Evolutionary conservation across 1,284 basidiomycete species (phyloP).

Genomic region (Cystobasidium slooffiae): DNA sequence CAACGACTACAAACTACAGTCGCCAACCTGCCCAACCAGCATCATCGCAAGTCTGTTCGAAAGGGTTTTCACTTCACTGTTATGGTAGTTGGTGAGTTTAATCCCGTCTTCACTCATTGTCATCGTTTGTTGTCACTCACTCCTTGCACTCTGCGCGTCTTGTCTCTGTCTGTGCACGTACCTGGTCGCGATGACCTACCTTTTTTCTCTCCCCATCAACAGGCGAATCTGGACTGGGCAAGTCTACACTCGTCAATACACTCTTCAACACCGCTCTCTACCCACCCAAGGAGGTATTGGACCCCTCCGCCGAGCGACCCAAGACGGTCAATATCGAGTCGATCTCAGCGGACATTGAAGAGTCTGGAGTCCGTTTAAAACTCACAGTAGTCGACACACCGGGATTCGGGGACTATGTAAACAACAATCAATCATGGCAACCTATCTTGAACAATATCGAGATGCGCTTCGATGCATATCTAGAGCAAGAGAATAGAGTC

Average conservation of each 20-base stretch:
- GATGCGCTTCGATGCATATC: conserved; percentile 89
- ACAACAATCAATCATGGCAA: conserved; percentile 93
- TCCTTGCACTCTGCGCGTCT: conserved; percentile 1
- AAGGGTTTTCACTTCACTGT: conserved; percentile 90
- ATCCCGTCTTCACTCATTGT: conserved; percentile 12
- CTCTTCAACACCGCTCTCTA: conserved; percentile 94
- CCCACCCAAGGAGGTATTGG: conserved; percentile 74
- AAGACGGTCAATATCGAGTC: conserved; percentile 95
- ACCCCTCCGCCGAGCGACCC: conserved; percentile 81
- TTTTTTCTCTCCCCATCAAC: conserved; percentile 21
- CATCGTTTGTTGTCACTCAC: neutral
- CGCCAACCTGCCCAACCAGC: conserved; percentile 95
- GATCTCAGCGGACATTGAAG: conserved; percentile 98
- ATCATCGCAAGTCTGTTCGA: conserved; percentile 92
- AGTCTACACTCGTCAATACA: conserved; percentile 96
- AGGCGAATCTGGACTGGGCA: conserved; percentile 97
- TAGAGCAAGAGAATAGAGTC: conserved; percentile 97
- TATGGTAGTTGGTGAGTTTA: conserved; percentile 83
- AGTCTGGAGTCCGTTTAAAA: conserved; percentile 90
- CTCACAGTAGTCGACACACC: conserved; percentile 97
- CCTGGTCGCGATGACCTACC: conserved; percentile 19
- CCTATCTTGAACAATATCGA: conserved; percentile 97
- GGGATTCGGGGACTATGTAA: conserved; percentile 95
- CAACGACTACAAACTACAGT: conserved; percentile 68
- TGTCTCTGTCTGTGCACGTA: conserved; percentile 16